Base-by-base conservation (phyloP, 768 basidiomycete genomes). In the Cantharellus cinnabarinus region DNA sequence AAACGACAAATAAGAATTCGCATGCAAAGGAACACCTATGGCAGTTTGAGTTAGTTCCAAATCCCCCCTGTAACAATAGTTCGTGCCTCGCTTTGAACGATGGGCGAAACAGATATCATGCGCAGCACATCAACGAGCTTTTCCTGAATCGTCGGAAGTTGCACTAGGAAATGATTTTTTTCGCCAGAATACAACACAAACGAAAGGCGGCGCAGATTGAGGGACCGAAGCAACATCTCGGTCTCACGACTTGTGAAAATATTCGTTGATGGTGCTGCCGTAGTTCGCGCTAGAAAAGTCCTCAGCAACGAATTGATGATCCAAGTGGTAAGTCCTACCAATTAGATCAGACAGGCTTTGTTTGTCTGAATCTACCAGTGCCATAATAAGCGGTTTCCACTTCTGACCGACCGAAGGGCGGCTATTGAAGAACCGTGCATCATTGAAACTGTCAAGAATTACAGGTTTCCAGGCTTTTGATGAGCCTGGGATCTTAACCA, bases 161-260 rank as follows among this genome's bases (percentile, higher is more conserved):
- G 86, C 0, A 81, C 81, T 56, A 98, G 70, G 71, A 88, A 95
- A 57, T 89, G 83, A 66, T 99, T 94, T 71, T 85, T 86, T 64
- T 91, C 90, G 10, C 83, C 89, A 1, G 85, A 73, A 59, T 90
- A 81, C n/a, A 99, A 68, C 40, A 85, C 77, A 66, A 87, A 89
- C 3, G 91, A 89, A 44, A 98, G 72, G 40, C 94, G 76, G 48
- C 95, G 80, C 20, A 99, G 74, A 65, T 87, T 91, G 57, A 91
- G 72, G 2, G 90, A 89, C 35, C 89, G 80, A 37, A 84, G 71
- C 0, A 89, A 71, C 79, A 86, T 93, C 71, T 99, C 95, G 59
- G 90, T 87, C 67, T 98, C 95, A 52, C 85, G 75, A 66, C 90
- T 98, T 39, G 89, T 84, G 70, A 99, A 99, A 58, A 99, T 95